Base-by-base conservation (phyloP, 768 basidiomycete species). In the Rhizopogon rudus region DNA sequence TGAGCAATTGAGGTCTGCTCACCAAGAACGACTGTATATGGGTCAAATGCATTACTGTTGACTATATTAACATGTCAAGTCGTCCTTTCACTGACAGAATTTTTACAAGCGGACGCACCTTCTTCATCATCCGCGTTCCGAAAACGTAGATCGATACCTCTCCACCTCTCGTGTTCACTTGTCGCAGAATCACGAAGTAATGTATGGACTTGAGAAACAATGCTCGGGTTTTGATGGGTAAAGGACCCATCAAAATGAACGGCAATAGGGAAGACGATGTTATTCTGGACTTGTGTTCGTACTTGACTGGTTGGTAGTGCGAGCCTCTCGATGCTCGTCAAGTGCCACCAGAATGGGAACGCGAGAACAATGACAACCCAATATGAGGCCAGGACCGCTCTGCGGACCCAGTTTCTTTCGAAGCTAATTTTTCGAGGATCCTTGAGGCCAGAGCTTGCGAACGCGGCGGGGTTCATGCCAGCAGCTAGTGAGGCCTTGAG, bases 271-370 rank as follows among this genome's bases (percentile, higher is more conserved):
- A 85, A 73, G 20, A 62, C 54, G 20, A 82, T 72, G 40, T 71
- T 66, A 56, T 73, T 75, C 45, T 71, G 67, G 42, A 80, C 74
- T 61, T 85, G 77, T 6, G 77, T 75, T 40, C 68, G 67, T 35
- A 94, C 84, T 20, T 81, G 79, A 42, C 72, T 69, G 7, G 77
- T 73, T 1, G 95, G 92, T 12, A 97, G 74, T 0, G 86, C 74
- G 14, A 89, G 76, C 28, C 95, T 82, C 64, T 94, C 81, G 29
- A 98, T 96, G 59, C 89, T 90, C 5, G 97, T 98, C 28, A 89
- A 86, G 50, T 77, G 78, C 93, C 93, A 98, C 97, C 97, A 99
- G 48, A 92, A 78, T 3, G 97, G 97, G 17, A 95, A 56, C 1
- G 87, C 87, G 6, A 92, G 71, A 35, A 96, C 60, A 37, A 97